Conservation (phyloP, 345 rosid species). For the Durio zibethinus region DNA sequence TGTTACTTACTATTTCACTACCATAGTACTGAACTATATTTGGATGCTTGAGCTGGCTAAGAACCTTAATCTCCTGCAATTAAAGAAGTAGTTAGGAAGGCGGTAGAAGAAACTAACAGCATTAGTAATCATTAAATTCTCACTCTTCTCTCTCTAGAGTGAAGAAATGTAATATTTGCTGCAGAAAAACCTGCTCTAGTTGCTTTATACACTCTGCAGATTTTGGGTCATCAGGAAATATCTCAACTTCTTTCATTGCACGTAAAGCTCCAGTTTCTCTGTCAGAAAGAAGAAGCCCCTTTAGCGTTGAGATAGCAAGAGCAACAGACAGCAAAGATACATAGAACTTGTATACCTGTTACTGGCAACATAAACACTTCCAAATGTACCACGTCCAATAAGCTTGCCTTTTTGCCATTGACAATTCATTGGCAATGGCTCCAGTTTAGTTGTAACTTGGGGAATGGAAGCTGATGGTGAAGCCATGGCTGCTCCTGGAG, state of each 20-base stretch:
- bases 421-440: slow-evolving; percentile 44
- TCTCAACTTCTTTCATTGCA: slow-evolving; percentile 96
- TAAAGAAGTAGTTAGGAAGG: slow-evolving; percentile 10
- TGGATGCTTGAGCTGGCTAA: slow-evolving; percentile 87
- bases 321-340: slow-evolving; percentile 9
- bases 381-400: slow-evolving; percentile 99
- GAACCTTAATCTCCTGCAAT: slow-evolving; percentile 85
- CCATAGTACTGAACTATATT: slow-evolving; percentile 98
- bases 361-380: slow-evolving; percentile 92
- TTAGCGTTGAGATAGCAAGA: slow-evolving; percentile 16
- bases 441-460: slow-evolving; percentile 44
- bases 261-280: slow-evolving; percentile 96
- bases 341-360: slow-evolving; percentile 48
- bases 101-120: neutral
- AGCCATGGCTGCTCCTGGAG: slow-evolving; percentile 65
- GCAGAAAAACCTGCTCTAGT: slow-evolving; percentile 65
- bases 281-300: slow-evolving; percentile 22
- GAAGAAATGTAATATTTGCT: slow-evolving; percentile 6
- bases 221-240: slow-evolving; percentile 90
- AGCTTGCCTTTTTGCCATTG: slow-evolving; percentile 93
- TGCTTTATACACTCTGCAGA: slow-evolving; percentile 81
- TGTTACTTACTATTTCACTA: slow-evolving; percentile 83
- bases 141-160: neutral
- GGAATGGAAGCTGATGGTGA: slow-evolving; percentile 38
- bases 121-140: neutral